Evolutionary conservation across 2,329 filamentous ascomycete genomes (phyloP), one percentile per base, ranked within the genome.

Genomic region (Sporothrix globosa): DNA sequence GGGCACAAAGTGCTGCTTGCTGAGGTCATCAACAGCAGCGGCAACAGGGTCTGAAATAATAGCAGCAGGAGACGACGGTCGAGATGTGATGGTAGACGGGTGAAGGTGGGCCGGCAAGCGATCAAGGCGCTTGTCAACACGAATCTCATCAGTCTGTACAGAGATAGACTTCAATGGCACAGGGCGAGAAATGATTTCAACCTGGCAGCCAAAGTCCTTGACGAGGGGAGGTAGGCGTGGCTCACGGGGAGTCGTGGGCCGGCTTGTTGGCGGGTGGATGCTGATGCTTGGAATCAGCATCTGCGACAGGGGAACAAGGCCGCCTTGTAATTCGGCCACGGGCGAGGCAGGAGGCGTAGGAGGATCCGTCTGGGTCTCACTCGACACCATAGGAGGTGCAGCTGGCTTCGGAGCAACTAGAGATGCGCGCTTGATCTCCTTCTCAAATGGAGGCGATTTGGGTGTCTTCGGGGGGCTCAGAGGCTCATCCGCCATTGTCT

Each of bases 131-230:
- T 88, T 88, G 77, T 97, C 94, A 6, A 96, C 87, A 69, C 92
- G 88, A 71, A 98, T 97, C 71, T 92, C 92, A 75, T 98, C 94
- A 0, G 96, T 99, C 82, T 99, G 96, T 71, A 94, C 81, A 2
- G 79, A 77, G 13, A 77, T 85, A 2, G 86, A 88, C 60, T 81
- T 84, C 70, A 85, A 90, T 53, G 81, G 82, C 74, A 83, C 83
- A 21, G 83, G 75, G 48, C 83, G 76, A 13, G 84, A 79, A 65
- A 88, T 82, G 65, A 88, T 82, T 50, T 85, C 85, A 34, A 93
- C 93, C 80, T 99, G 96, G 76, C 91, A 95, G 21, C 89, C 90
- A 73, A 91, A 89, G 79, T 93, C 93, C 78, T 93, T 97, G 73
- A 88, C 88, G 70, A 94, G 89, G 69, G 93, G 93, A 41, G 97